A percentile compares a stretch with the other conserved stretches of the same genome.
Evolutionary conservation across 2,329 filamentous ascomycete species (phyloP).

Genomic region (Geosmithia flava): DNA sequence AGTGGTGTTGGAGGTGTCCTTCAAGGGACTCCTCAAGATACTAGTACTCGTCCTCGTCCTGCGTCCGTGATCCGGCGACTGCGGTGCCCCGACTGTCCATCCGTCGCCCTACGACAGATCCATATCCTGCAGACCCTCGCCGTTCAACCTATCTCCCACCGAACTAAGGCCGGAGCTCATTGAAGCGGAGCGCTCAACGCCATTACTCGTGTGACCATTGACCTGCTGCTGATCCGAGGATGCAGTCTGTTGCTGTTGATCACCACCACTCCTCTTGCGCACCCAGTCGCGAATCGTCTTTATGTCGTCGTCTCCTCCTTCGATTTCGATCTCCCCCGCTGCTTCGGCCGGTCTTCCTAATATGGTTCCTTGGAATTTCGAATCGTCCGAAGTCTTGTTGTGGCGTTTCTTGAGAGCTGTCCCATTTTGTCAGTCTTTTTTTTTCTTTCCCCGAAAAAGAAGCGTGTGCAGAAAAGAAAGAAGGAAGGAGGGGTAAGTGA

Average conservation of each 20-base stretch:
- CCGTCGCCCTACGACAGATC: constrained; percentile 21
- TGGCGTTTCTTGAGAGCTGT: constrained; percentile 82
- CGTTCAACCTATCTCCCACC: constrained; percentile 33
- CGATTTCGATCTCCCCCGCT: constrained; percentile 59
- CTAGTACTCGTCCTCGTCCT: too few relatives aligned
- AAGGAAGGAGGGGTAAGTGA: constrained; percentile 14
- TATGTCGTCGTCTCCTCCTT: constrained; percentile 44
- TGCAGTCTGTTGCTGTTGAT: background rate
- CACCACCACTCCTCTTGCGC: constrained; percentile 11
- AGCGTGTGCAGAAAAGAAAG: background rate
- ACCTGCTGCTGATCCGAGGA: constrained; percentile 1
- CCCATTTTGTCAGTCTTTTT: background rate
- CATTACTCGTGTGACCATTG: constrained; percentile 5
- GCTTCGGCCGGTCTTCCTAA: constrained; percentile 64
- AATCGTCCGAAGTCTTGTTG: constrained; percentile 78
- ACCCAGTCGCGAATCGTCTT: constrained; percentile 25
- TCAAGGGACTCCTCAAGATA: too few relatives aligned
- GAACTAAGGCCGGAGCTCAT: constrained; percentile 46
- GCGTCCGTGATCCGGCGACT: too few relatives aligned
- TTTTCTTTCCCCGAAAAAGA: too few relatives aligned
- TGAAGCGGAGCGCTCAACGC: constrained; percentile 23
- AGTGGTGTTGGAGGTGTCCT: too few relatives aligned
- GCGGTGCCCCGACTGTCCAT: too few relatives aligned
- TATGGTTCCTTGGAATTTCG: constrained; percentile 73
- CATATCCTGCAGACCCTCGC: constrained; percentile 31